phyloP scores from a whole-genome alignment of 768 basidiomycete genomes.

The Boletus reticulatus region DNA sequence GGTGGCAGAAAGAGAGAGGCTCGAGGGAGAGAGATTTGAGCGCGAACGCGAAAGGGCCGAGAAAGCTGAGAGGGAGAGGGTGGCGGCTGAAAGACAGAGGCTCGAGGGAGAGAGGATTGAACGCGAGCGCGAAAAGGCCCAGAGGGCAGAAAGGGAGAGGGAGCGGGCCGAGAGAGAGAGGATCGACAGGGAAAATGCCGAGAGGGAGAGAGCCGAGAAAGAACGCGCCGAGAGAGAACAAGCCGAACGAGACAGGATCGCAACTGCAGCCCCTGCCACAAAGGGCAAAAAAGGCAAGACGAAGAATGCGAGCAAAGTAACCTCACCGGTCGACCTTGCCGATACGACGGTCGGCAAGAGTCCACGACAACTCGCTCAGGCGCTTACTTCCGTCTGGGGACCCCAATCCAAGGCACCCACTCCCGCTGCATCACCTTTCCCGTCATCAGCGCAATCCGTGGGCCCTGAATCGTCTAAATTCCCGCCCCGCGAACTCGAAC shows the following conservation, averaged over 20 bases:
- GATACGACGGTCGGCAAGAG: conserved; percentile 38
- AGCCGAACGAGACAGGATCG: conserved; percentile 11
- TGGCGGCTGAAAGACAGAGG: conserved; percentile 13
- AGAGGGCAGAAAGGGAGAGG: conserved; percentile 5
- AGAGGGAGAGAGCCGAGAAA: conserved; percentile 1
- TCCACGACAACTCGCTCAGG: conserved; percentile 39
- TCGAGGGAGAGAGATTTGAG: conserved; percentile 9
- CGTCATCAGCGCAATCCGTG: conserved; percentile 22
- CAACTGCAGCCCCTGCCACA: neutral
- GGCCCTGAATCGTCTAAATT: conserved; percentile 6
- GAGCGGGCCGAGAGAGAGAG: neutral
- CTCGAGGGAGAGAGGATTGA: conserved; percentile 10
- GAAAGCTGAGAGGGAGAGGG: neutral
- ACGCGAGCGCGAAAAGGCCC: neutral
- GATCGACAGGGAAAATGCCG: neutral
- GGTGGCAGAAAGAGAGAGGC: conserved; percentile 13
- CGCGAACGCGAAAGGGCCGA: neutral
- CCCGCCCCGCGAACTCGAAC: conserved; percentile 5
- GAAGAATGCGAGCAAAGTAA: conserved; percentile 24
- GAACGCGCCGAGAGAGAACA: conserved; percentile 11
- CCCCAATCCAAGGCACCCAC: conserved; percentile 27
- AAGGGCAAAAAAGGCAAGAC: conserved; percentile 18
- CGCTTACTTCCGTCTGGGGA: conserved; percentile 52
- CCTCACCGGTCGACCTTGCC: conserved; percentile 33
- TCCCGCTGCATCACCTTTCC: conserved; percentile 29